phyloP scores from a whole-genome alignment of 2,329 filamentous ascomycete species.

The Rhynchosporium graminicola region DNA sequence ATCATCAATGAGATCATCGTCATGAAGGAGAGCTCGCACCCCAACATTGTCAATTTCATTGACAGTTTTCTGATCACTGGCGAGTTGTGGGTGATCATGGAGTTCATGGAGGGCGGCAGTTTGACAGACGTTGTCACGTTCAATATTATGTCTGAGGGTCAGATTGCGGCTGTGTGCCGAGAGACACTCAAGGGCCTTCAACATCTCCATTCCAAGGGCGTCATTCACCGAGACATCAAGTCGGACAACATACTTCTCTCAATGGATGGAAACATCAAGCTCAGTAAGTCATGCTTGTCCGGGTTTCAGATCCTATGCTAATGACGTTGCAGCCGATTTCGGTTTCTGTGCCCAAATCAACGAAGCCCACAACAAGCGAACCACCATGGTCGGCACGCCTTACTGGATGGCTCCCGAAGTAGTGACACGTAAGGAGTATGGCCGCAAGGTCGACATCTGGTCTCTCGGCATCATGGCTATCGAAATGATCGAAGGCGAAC shows the following conservation, averaged over 20 bases:
- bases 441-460: conserved; percentile 98
- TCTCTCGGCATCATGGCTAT: conserved; percentile 99
- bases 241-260: conserved; percentile 97
- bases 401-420: conserved; percentile 99
- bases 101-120: conserved; percentile 98
- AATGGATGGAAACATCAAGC: conserved; percentile 92
- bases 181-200: conserved; percentile 92
- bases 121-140: conserved; percentile 98
- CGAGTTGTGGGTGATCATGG: conserved; percentile 98
- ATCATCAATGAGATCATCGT: conserved; percentile 99
- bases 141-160: conserved; percentile 98
- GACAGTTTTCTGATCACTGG: conserved; percentile 90
- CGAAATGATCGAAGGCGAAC: conserved; percentile 99
- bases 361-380: conserved; percentile 93
- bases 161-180: conserved; percentile 93
- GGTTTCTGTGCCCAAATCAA: conserved; percentile 99
- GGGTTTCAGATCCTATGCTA: conserved; percentile 34
- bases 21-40: conserved; percentile 98
- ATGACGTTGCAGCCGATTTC: conserved; percentile 73
- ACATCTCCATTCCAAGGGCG: conserved; percentile 94
- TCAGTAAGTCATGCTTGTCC: conserved; percentile 64
- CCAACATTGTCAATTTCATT: conserved; percentile 99
- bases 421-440: conserved; percentile 95
- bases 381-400: conserved; percentile 97
- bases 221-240: conserved; percentile 98